These are phyloP conservation scores for Conringia planisiliqua DNA, from an alignment of 345 rosid species.

Conservation along the genomic window DNA sequence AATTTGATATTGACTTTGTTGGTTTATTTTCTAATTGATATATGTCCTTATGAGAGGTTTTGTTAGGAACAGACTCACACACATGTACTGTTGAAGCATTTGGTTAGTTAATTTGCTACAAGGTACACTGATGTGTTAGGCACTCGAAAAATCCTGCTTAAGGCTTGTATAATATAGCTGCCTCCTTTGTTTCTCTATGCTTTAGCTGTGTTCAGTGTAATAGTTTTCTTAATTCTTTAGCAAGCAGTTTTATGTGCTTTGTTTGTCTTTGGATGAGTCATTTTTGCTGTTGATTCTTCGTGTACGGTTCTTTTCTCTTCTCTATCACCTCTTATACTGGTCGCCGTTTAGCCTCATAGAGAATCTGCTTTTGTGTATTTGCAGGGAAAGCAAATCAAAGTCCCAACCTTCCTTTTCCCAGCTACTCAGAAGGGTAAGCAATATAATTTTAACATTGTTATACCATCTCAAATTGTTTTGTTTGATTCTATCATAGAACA, in stretches of 20 bases:
- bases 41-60: constrained; percentile 50
- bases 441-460: neutral
- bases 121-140: constrained; percentile 97
- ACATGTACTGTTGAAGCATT: constrained; percentile 99
- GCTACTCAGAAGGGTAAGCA: constrained; percentile 88
- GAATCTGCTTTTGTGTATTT: constrained; percentile 26
- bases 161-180: constrained; percentile 46
- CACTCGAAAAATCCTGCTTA: constrained; percentile 86
- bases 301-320: neutral
- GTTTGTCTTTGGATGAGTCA: neutral
- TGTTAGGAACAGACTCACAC: constrained; percentile 94
- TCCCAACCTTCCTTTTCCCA: constrained; percentile 95
- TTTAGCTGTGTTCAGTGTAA: neutral
- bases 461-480: neutral
- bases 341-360: too few relatives aligned
- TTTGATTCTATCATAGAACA: neutral
- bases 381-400: constrained; percentile 90
- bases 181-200: neutral
- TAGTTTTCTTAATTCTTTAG: neutral
- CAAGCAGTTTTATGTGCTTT: neutral
- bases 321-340: neutral
- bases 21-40: neutral
- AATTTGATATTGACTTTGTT: neutral
- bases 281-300: constrained; percentile 1
- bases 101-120: constrained; percentile 96